Evolutionary conservation across 495 filamentous ascomycete genomes (phyloP).

Genomic region (Talaromyces adpressus): DNA sequence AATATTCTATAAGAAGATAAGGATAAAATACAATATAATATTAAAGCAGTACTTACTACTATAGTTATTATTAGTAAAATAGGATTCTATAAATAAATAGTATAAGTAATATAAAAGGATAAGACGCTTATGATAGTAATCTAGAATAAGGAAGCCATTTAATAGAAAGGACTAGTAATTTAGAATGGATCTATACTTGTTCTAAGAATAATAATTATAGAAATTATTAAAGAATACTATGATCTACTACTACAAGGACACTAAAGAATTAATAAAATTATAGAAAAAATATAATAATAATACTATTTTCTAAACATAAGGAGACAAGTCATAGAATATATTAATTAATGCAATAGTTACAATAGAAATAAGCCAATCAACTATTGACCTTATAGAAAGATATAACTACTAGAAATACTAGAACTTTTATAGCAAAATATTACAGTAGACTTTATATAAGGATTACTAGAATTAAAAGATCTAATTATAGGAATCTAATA

Average conservation of each 20-base stretch:
- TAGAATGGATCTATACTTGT: slow-evolving; percentile 11
- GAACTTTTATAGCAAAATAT: slow-evolving; percentile 12
- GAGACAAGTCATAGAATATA: slow-evolving; percentile 8
- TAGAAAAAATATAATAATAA: slow-evolving; percentile 10
- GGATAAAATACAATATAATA: too few species aligned
- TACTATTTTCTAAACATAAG: slow-evolving; percentile 5
- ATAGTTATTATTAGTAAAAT: too few species aligned
- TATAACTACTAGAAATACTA: slow-evolving; percentile 11
- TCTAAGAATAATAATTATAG: neutral
- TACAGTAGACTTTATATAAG: slow-evolving; percentile 17
- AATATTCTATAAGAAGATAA: too few species aligned
- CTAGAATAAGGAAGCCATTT: too few species aligned
- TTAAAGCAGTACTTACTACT: too few species aligned
- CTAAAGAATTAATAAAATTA: slow-evolving; percentile 5
- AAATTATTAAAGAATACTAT: slow-evolving; percentile 10
- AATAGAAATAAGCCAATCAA: neutral
- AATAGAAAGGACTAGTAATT: too few species aligned
- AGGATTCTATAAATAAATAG: too few species aligned
- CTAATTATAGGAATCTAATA: neutral
- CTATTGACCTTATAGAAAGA: slow-evolving; percentile 10
- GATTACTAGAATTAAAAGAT: neutral
- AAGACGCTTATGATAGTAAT: too few species aligned
- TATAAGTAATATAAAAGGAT: too few species aligned
- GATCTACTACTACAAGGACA: neutral
- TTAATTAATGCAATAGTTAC: slow-evolving; percentile 6